phyloP scores from a whole-genome alignment of 768 basidiomycete genomes.

The Cantharellus anzutake region DNA sequence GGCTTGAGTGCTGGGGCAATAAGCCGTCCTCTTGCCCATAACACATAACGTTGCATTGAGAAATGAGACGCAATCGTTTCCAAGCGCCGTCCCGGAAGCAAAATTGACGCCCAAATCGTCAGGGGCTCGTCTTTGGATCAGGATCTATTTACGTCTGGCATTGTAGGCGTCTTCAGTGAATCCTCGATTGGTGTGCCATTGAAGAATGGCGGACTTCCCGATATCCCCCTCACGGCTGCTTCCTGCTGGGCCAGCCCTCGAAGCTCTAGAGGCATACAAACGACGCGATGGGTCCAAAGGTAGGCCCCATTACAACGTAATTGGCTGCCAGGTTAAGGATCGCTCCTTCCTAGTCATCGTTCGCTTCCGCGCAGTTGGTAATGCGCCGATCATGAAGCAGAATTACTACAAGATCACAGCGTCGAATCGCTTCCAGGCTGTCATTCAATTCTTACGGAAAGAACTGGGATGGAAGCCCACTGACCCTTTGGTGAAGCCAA shows the following conservation, averaged over 20 bases:
- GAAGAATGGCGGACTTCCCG: conserved; percentile 4
- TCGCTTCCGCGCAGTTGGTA: conserved; percentile 92
- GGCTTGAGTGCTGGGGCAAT: too few relatives aligned
- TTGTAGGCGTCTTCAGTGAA: too few relatives aligned
- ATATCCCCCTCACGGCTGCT: background rate
- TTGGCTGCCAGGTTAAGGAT: background rate
- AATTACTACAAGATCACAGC: conserved; percentile 97
- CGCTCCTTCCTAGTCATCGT: conserved; percentile 53
- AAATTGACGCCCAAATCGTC: too few relatives aligned
- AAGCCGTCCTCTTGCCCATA: too few relatives aligned
- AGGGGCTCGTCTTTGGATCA: too few relatives aligned
- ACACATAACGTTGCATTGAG: too few relatives aligned
- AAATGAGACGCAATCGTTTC: too few relatives aligned
- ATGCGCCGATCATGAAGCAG: conserved; percentile 97
- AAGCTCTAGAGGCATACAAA: conserved; percentile 71
- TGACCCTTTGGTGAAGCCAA: conserved; percentile 54
- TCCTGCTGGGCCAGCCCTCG: conserved; percentile 23
- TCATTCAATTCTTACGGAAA: conserved; percentile 79
- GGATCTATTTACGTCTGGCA: too few relatives aligned
- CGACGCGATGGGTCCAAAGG: conserved; percentile 71
- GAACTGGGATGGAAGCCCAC: conserved; percentile 75
- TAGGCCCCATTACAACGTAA: background rate
- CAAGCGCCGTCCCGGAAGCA: too few relatives aligned
- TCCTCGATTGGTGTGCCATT: background rate
- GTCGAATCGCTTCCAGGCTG: conserved; percentile 83